Percentiles rank a stretch among this genome's conserved stretches.
Evolutionary conservation across 2,329 filamentous ascomycete genomes (phyloP).

Genomic region (Sporothrix luriei): DNA sequence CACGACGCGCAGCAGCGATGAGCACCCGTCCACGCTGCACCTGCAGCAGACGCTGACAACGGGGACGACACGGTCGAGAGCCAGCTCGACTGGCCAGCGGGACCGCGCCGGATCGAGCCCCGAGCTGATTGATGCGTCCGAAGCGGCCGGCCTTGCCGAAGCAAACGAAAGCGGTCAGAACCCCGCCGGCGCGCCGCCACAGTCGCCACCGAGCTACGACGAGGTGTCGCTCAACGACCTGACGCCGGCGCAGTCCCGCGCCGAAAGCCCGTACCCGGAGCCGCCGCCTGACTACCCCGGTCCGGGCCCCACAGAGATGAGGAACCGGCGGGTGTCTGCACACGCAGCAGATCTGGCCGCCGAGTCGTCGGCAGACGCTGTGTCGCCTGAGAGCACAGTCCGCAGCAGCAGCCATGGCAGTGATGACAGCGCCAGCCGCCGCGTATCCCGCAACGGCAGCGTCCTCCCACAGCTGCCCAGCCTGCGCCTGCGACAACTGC

Average conservation of each 20-base stretch:
- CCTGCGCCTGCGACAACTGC: constrained; percentile 53
- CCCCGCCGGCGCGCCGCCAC: constrained; percentile 49
- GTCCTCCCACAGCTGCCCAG: constrained; percentile 55
- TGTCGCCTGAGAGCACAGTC: neutral
- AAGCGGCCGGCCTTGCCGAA: constrained; percentile 30
- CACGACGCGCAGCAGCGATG: constrained; percentile 42
- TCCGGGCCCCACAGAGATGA: constrained; percentile 36
- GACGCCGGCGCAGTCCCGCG: constrained; percentile 40
- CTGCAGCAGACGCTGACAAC: constrained; percentile 30
- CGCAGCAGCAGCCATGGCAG: constrained; percentile 25
- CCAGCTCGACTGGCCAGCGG: constrained; percentile 37
- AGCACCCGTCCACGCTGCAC: constrained; percentile 29
- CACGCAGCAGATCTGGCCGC: constrained; percentile 42
- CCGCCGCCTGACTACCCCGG: constrained; percentile 56
- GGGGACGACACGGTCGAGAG: constrained; percentile 44
- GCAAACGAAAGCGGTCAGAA: constrained; percentile 46
- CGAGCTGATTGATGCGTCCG: constrained; percentile 52
- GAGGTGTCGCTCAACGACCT: constrained; percentile 42
- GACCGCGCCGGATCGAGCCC: constrained; percentile 57
- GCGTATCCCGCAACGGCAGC: constrained; percentile 44
- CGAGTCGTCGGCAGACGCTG: constrained; percentile 19
- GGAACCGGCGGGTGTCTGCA: constrained; percentile 43
- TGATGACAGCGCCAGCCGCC: constrained; percentile 25
- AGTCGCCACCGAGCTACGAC: constrained; percentile 57
- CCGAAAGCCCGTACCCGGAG: constrained; percentile 50